Percentiles rank a stretch among this genome's conserved stretches.
These are phyloP conservation scores for Triangularia setosa DNA, from an alignment of 2,329 filamentous ascomycete species.

Conservation along the genomic window DNA sequence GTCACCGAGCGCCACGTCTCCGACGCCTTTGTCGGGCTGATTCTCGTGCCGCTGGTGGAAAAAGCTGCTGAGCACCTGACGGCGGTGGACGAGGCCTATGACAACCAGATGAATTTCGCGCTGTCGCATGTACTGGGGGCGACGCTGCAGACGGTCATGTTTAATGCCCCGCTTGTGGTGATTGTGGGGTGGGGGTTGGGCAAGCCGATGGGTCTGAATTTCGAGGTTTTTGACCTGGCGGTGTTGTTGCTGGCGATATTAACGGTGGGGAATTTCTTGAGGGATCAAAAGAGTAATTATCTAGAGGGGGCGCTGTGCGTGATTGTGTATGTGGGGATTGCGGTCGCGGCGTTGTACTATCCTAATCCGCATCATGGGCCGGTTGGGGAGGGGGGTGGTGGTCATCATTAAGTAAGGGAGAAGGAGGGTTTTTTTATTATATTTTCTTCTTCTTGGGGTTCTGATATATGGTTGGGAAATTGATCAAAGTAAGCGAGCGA, in stretches of 20 bases:
- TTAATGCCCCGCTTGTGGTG: constrained; percentile 80
- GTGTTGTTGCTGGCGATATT: constrained; percentile 80
- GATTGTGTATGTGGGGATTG: constrained; percentile 59
- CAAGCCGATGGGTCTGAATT: constrained; percentile 72
- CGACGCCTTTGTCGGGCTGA: constrained; percentile 61
- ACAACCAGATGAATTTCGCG: constrained; percentile 80
- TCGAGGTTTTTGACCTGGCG: constrained; percentile 81
- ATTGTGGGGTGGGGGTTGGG: constrained; percentile 77
- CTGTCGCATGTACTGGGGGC: constrained; percentile 81
- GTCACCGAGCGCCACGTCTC: constrained; percentile 44
- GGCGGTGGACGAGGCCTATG: constrained; percentile 79
- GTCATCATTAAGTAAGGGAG: constrained; percentile 5
- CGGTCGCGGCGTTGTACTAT: constrained; percentile 55
- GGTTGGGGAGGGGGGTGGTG: not conserved
- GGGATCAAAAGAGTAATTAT: constrained; percentile 87
- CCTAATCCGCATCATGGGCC: constrained; percentile 38
- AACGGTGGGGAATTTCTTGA: constrained; percentile 80
- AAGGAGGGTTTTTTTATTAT: not conserved
- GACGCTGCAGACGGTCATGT: constrained; percentile 82
- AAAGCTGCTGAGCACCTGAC: constrained; percentile 84
- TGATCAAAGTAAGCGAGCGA: too few species aligned
- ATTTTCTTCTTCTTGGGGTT: too few species aligned
- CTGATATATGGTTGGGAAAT: too few species aligned
- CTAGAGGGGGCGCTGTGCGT: constrained; percentile 81
- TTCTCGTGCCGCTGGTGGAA: constrained; percentile 76